A percentile compares a stretch with the other conserved stretches of the same genome.
These are phyloP conservation scores for Syzygium syzygioides DNA, from an alignment of 441 rosid species.

Conservation along the genomic window DNA sequence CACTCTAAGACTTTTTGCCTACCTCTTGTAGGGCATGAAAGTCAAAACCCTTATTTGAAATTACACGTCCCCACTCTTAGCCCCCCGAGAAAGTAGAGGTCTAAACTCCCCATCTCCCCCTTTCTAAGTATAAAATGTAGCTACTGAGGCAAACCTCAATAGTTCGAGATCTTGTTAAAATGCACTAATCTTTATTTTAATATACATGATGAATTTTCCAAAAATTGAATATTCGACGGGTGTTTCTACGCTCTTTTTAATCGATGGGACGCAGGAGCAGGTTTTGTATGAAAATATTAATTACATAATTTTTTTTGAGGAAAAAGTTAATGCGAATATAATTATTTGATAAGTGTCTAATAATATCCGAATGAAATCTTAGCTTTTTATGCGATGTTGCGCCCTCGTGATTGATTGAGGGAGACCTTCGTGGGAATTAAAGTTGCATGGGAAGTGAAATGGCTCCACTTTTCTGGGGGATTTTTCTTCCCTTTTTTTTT, in stretches of 20 bases:
- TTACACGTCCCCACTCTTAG: too few species aligned
- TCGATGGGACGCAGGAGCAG: fast-evolving
- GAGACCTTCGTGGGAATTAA: background rate
- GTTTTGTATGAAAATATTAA: background rate
- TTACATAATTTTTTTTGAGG: fast-evolving
- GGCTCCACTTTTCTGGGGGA: background rate
- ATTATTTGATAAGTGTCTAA: background rate
- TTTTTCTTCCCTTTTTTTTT: background rate
- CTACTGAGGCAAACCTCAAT: too few species aligned
- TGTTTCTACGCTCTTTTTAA: background rate
- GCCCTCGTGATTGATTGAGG: background rate
- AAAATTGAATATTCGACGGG: background rate
- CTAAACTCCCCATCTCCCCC: too few species aligned
- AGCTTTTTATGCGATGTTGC: background rate
- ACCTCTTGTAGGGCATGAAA: too few species aligned
- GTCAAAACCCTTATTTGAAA: too few species aligned
- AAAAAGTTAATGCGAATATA: background rate
- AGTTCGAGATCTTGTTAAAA: background rate
- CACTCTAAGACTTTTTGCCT: too few species aligned
- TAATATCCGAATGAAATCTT: background rate
- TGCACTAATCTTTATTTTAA: background rate
- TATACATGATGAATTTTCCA: background rate
- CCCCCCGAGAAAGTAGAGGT: too few species aligned
- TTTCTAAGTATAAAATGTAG: too few species aligned
- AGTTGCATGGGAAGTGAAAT: background rate